Evolutionary conservation across 352 stramenopile genomes (phyloP).

Genomic region (Globisporangium nagaii): DNA sequence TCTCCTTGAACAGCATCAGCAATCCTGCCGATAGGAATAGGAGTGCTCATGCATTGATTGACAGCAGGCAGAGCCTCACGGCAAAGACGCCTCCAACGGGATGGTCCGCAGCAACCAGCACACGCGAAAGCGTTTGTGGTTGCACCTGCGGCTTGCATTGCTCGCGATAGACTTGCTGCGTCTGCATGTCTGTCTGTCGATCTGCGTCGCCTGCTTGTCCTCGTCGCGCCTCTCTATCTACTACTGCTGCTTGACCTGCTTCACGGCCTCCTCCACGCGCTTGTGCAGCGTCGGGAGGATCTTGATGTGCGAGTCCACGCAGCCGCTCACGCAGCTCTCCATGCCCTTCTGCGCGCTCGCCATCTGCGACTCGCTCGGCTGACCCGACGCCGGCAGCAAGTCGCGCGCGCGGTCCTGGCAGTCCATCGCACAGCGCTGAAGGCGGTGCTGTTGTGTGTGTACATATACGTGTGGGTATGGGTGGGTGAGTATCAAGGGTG

Average conservation of each 20-base stretch:
- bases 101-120: no score
- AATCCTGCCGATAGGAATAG: no score
- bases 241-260: slow-evolving; percentile 59
- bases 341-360: slow-evolving; percentile 66
- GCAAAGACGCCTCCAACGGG: no score
- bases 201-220: no score
- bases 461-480: background rate
- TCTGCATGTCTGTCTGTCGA: no score
- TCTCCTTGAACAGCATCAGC: no score
- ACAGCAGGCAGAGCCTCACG: no score
- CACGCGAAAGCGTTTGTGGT: no score
- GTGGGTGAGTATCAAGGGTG: no score
- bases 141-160: no score
- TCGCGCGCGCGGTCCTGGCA: slow-evolving; percentile 83
- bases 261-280: slow-evolving; percentile 65
- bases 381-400: slow-evolving; percentile 42
- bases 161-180: no score
- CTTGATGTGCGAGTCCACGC: slow-evolving; percentile 73
- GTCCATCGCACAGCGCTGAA: slow-evolving; percentile 83
- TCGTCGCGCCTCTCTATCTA: slow-evolving; percentile 21
- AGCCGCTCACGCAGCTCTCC: slow-evolving; percentile 60
- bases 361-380: slow-evolving; percentile 69
- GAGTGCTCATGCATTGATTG: no score
- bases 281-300: slow-evolving; percentile 69
- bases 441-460: slow-evolving; percentile 41